A percentile compares a stretch with the other conserved stretches of the same genome.
Evolutionary conservation across 345 rosid genomes (phyloP).

Genomic region (Tarenaya hassleriana): DNA sequence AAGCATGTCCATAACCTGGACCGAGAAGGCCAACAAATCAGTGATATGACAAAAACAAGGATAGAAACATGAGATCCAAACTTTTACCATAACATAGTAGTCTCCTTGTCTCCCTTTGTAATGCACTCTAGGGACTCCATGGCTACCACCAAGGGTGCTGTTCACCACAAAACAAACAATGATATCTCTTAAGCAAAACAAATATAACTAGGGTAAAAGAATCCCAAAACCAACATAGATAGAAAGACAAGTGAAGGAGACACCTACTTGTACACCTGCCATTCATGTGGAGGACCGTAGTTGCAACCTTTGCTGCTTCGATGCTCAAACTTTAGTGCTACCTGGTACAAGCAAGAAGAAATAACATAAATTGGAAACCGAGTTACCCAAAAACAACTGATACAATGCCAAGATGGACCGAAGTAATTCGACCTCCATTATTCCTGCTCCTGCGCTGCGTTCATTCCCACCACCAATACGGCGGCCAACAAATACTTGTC

Average conservation of each 20-base stretch:
- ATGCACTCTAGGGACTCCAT: constrained; percentile 91
- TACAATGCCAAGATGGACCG: background rate
- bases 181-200: constrained; percentile 12
- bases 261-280: constrained; percentile 93
- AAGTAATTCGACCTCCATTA: constrained; percentile 56
- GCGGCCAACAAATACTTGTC: constrained; percentile 97
- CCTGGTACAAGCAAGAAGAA: constrained; percentile 37
- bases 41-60: constrained; percentile 18
- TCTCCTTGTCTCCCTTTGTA: constrained; percentile 96
- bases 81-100: constrained; percentile 85
- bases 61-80: background rate
- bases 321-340: constrained; percentile 96
- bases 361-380: constrained; percentile 12
- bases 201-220: background rate
- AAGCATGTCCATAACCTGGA: constrained; percentile 96
- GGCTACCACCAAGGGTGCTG: constrained; percentile 94
- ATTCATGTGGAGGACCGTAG: constrained; percentile 95
- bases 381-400: constrained; percentile 3
- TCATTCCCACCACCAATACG: constrained; percentile 64
- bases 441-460: constrained; percentile 66
- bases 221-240: background rate
- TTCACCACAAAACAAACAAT: constrained; percentile 16
- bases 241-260: constrained; percentile 1
- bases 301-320: constrained; percentile 94
- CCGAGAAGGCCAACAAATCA: constrained; percentile 16